A percentile compares a stretch with the other conserved stretches of the same genome.
These are phyloP conservation scores for Barbatosphaeria neglecta DNA, from an alignment of 495 filamentous ascomycete species.

Conservation along the genomic window DNA sequence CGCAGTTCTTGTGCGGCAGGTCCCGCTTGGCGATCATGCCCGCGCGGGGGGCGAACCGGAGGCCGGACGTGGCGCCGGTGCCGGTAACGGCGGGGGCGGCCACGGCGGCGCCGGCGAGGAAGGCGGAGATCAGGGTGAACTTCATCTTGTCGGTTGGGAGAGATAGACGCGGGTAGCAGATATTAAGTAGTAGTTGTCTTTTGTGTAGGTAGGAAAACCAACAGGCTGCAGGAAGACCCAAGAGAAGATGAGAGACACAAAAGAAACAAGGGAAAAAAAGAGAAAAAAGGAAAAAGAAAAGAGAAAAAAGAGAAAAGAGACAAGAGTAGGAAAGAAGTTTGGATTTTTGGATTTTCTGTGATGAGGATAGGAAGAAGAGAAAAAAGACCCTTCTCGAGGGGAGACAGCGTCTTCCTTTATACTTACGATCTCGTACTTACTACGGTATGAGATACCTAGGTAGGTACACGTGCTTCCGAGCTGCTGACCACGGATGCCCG, in stretches of 20 bases:
- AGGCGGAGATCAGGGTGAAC: neutral
- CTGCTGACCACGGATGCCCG: too few relatives aligned
- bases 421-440: too few relatives aligned
- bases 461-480: too few relatives aligned
- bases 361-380: neutral
- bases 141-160: neutral
- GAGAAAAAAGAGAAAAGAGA: neutral
- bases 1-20: neutral
- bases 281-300: neutral
- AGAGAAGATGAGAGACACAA: neutral
- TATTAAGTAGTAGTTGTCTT: neutral
- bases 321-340: neutral
- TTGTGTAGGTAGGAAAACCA: neutral
- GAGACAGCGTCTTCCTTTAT: too few relatives aligned
- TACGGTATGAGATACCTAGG: too few relatives aligned
- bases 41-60: neutral
- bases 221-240: neutral
- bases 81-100: neutral
- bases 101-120: neutral
- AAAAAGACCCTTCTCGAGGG: too few relatives aligned
- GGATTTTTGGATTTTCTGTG: neutral
- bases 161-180: too few relatives aligned
- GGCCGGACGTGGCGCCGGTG: neutral
- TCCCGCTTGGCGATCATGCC: neutral
- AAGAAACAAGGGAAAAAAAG: neutral